phyloP scores from a whole-genome alignment of 2,329 filamentous ascomycete genomes.

The Neodidymelliopsis sp. region DNA sequence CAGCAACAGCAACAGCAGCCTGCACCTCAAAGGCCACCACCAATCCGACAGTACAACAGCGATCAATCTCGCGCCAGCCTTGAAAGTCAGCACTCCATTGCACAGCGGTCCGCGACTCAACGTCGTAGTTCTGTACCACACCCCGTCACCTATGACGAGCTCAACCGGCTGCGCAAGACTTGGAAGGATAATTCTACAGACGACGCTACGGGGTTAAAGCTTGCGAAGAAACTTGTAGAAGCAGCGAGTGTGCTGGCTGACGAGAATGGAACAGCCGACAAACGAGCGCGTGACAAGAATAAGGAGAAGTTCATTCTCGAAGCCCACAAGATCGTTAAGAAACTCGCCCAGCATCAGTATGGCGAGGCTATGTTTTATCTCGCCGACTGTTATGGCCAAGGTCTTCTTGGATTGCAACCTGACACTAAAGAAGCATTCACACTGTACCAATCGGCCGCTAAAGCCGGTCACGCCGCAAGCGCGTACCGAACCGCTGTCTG shows the following conservation, averaged over 20 bases:
- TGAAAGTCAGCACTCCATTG: slow-evolving; percentile 30
- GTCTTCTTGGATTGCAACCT: slow-evolving; percentile 76
- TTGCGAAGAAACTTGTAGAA: slow-evolving; percentile 87
- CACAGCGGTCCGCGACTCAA: slow-evolving; percentile 21
- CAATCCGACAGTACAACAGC: slow-evolving; percentile 61
- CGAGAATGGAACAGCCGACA: slow-evolving; percentile 75
- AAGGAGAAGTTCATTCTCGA: slow-evolving; percentile 86
- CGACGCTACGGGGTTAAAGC: slow-evolving; percentile 71
- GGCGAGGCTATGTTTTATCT: slow-evolving; percentile 91
- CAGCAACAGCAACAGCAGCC: slow-evolving; percentile 23
- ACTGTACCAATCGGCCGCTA: slow-evolving; percentile 92
- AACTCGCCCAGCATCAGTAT: slow-evolving; percentile 76
- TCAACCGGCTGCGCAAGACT: slow-evolving; percentile 75
- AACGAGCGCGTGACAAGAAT: slow-evolving; percentile 66
- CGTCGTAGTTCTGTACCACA: slow-evolving; percentile 38
- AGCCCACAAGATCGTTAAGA: slow-evolving; percentile 90
- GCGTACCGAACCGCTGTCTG: slow-evolving; percentile 96
- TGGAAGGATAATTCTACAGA: slow-evolving; percentile 78
- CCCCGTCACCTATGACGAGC: slow-evolving; percentile 78
- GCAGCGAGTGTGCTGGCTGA: slow-evolving; percentile 81
- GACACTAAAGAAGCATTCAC: slow-evolving; percentile 94
- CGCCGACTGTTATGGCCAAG: slow-evolving; percentile 87
- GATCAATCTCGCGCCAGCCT: slow-evolving; percentile 50
- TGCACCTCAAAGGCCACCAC: slow-evolving; percentile 55
- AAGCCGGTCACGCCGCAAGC: slow-evolving; percentile 82